Evolutionary conservation across 805 yeast genomes (phyloP).

Genomic region (Grigorovia jiainica): DNA sequence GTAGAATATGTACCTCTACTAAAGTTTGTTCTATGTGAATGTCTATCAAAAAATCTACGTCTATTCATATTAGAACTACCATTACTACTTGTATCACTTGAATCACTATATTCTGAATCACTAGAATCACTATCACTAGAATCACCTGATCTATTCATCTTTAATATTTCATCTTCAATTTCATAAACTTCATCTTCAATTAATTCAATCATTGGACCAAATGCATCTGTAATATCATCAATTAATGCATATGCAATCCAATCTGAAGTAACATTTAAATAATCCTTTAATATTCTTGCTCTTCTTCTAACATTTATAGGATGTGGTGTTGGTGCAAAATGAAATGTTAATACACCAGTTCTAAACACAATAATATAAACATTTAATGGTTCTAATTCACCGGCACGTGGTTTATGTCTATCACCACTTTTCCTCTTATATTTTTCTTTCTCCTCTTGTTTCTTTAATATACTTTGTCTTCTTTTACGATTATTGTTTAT

Average conservation of each 20-base stretch:
- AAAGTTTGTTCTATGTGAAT: neutral
- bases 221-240: conserved; percentile 95
- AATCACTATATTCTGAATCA: conserved; percentile 11
- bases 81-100: conserved; percentile 4
- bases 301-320: conserved; percentile 92
- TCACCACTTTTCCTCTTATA: conserved; percentile 37
- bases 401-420: conserved; percentile 34
- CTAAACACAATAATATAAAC: conserved; percentile 89
- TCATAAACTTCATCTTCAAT: conserved; percentile 90
- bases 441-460: conserved; percentile 29
- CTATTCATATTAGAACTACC: conserved; percentile 11
- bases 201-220: conserved; percentile 91
- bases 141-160: conserved; percentile 66
- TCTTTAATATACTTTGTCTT: conserved; percentile 11
- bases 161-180: conserved; percentile 86
- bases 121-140: conserved; percentile 31
- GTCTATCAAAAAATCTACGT: neutral
- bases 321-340: conserved; percentile 90
- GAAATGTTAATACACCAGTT: conserved; percentile 87
- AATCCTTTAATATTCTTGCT: conserved; percentile 78
- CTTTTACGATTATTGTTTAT: conserved; percentile 9
- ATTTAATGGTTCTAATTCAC: conserved; percentile 76
- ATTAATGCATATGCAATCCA: conserved; percentile 96
- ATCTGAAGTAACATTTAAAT: conserved; percentile 82
- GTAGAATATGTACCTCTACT: conserved; percentile 4